Evolutionary conservation across 2,329 filamentous ascomycete species (phyloP).

Genomic region (Penicillium sp.): DNA sequence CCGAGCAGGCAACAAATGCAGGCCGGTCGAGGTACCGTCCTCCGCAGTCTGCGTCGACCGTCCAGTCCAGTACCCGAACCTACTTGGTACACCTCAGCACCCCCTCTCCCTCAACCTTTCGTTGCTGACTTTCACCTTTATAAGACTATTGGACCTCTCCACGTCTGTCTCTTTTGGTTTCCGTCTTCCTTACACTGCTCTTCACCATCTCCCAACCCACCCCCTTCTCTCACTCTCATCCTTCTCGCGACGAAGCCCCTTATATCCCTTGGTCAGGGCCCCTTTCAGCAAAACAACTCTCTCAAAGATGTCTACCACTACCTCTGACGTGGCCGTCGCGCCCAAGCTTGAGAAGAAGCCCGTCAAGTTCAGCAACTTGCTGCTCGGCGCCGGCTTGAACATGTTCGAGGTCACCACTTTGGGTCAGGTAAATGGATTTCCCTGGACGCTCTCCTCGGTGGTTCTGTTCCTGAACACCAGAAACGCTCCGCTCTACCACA

Average conservation of each 20-base stretch:
- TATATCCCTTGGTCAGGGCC: conserved; percentile 98
- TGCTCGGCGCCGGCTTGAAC: conserved; percentile 89
- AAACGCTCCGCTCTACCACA: not conserved
- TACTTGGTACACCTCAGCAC: conserved; percentile 7
- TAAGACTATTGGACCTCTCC: conserved; percentile 15
- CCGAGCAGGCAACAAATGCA: not conserved
- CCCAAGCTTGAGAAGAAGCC: conserved; percentile 91
- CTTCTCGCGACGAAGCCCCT: conserved; percentile 71
- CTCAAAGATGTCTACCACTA: conserved; percentile 47
- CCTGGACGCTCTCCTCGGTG: not conserved
- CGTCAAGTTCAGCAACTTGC: conserved; percentile 98
- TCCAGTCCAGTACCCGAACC: conserved; percentile 5
- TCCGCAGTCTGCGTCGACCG: not conserved
- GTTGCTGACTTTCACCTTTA: conserved; percentile 12
- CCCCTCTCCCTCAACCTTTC: not conserved
- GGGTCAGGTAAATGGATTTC: conserved; percentile 51
- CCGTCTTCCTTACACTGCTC: conserved; percentile 10
- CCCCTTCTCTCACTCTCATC: conserved; percentile 20
- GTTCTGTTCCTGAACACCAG: no score
- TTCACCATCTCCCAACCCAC: conserved; percentile 18
- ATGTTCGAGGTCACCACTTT: conserved; percentile 79
- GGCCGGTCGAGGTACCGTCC: not conserved
- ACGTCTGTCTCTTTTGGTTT: conserved; percentile 13
- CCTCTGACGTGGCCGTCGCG: conserved; percentile 48
- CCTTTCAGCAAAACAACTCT: conserved; percentile 49